phyloP scores from a whole-genome alignment of 2,329 filamentous ascomycete genomes.

The Onygena corvina region DNA sequence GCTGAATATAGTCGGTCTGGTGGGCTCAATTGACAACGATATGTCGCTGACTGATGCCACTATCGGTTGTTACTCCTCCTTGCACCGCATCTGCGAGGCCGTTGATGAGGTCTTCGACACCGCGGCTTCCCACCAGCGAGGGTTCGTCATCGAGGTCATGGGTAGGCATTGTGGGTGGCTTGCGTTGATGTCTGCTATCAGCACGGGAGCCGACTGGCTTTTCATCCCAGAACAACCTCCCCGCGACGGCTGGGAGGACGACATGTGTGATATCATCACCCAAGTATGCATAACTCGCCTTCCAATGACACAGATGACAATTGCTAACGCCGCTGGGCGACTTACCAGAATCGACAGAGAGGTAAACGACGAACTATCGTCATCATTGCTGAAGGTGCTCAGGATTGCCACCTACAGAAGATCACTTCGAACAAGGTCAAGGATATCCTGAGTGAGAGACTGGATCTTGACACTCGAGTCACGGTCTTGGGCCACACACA shows the following conservation, averaged over 20 bases:
- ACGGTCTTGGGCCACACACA: conserved; percentile 97
- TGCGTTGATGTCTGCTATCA: conserved; percentile 89
- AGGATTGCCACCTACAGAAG: conserved; percentile 70
- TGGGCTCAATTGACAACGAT: conserved; percentile 97
- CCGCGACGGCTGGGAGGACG: conserved; percentile 71
- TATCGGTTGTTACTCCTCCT: conserved; percentile 89
- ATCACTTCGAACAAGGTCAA: conserved; percentile 75
- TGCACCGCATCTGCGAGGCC: conserved; percentile 85
- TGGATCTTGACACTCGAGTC: conserved; percentile 81
- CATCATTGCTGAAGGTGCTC: conserved; percentile 90
- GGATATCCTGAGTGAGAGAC: conserved; percentile 67
- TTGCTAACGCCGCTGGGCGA: conserved; percentile 18
- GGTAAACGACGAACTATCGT: conserved; percentile 98
- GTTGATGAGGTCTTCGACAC: conserved; percentile 90
- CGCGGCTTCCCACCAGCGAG: conserved; percentile 88
- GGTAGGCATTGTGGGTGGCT: conserved; percentile 96
- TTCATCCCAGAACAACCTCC: conserved; percentile 94
- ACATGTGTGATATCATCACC: conserved; percentile 69
- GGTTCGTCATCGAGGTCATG: conserved; percentile 98
- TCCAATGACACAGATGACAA: neutral
- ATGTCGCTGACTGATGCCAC: conserved; percentile 94
- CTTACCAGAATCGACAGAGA: conserved; percentile 59
- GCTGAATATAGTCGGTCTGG: conserved; percentile 90
- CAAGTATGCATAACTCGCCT: conserved; percentile 42
- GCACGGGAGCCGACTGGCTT: conserved; percentile 88